phyloP scores from a whole-genome alignment of 176 grass and related monocot species.

The Eleusine indica region DNA sequence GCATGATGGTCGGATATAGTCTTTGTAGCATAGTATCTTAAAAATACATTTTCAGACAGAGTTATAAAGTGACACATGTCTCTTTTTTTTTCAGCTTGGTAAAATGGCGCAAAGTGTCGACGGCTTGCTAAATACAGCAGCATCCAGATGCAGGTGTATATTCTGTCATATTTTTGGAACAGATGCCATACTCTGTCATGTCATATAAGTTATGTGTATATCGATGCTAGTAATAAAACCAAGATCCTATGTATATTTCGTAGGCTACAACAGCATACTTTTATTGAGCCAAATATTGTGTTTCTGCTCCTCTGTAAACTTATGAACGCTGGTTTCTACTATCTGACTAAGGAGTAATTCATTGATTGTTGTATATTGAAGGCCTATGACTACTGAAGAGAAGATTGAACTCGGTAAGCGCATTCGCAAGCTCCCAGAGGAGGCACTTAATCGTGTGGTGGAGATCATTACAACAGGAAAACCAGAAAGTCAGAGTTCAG shows the following conservation, averaged over 20 bases:
- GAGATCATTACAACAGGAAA: constrained; percentile 55
- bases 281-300: not conserved
- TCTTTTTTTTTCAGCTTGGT: constrained; percentile 60
- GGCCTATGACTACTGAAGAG: constrained; percentile 71
- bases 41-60: not conserved
- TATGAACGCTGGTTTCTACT: not conserved
- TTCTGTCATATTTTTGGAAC: not conserved
- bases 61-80: not conserved
- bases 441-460: constrained; percentile 50
- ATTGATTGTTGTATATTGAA: constrained; percentile 45
- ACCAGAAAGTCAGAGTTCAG: constrained; percentile 44
- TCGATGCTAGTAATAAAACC: not conserved
- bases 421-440: constrained; percentile 74
- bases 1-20: not conserved
- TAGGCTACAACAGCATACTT: not conserved
- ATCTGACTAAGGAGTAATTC: constrained; percentile 5
- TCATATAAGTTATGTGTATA: not conserved
- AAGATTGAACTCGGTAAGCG: constrained; percentile 60
- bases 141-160: constrained; percentile 77
- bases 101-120: constrained; percentile 66
- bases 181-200: not conserved
- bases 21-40: constrained; percentile 12
- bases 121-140: constrained; percentile 56
- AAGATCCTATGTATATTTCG: constrained; percentile 9
- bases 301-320: constrained; percentile 9